phyloP scores from a whole-genome alignment of 768 basidiomycete genomes.

The Calvatia gigantea region DNA sequence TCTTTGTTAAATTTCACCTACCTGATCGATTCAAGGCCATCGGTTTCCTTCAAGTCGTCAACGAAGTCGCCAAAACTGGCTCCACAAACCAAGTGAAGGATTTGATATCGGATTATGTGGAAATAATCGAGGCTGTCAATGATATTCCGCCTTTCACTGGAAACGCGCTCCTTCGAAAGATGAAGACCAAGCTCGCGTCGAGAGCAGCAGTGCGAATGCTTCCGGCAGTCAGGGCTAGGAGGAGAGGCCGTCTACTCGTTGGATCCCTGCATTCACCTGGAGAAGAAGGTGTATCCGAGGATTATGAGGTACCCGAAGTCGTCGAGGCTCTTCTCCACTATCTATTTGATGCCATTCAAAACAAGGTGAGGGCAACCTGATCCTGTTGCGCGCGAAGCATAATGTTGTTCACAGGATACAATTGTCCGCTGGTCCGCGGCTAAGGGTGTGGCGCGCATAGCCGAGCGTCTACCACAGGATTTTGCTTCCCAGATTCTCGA shows the following conservation, averaged over 20 bases:
- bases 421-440: conserved; percentile 93
- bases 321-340: conserved; percentile 73
- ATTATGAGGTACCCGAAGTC: conserved; percentile 71
- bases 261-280: conserved; percentile 15
- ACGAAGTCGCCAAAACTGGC: conserved; percentile 65
- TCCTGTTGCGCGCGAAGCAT: not conserved
- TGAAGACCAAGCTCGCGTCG: conserved; percentile 62
- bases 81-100: conserved; percentile 49
- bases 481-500: conserved; percentile 82
- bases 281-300: conserved; percentile 18
- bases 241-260: conserved; percentile 23
- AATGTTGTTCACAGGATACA: conserved; percentile 63
- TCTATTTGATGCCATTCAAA: conserved; percentile 70
- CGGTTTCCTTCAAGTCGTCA: conserved; percentile 65
- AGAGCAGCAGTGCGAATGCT: conserved; percentile 62
- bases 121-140: conserved; percentile 41
- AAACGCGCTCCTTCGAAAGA: conserved; percentile 71
- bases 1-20: not conserved
- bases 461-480: conserved; percentile 72
- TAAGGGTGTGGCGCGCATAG: conserved; percentile 84
- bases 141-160: conserved; percentile 33
- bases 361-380: conserved; percentile 54
- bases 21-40: conserved; percentile 45
- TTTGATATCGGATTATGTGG: conserved; percentile 40
- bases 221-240: conserved; percentile 29